Evolutionary conservation across 495 filamentous ascomycete genomes (phyloP).

Genomic region (Poronia punctata): DNA sequence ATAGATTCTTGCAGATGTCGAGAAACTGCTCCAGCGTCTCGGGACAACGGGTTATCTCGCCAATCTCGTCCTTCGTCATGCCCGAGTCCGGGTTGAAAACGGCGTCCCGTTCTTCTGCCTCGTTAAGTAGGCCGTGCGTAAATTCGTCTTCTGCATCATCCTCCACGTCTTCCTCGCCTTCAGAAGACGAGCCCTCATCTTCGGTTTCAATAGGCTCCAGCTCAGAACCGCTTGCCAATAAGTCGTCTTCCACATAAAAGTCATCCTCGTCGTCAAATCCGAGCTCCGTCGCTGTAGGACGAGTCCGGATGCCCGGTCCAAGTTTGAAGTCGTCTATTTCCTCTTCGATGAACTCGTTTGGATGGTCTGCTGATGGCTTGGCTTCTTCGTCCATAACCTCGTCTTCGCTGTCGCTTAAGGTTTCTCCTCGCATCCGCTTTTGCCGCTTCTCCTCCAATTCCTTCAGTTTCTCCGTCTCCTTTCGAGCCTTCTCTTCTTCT

Average conservation of each 20-base stretch:
- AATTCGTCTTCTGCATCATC: slow-evolving; percentile 59
- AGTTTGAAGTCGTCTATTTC: slow-evolving; percentile 50
- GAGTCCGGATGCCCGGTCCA: slow-evolving; percentile 45
- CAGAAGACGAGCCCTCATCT: slow-evolving; percentile 41
- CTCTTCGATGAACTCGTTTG: slow-evolving; percentile 29
- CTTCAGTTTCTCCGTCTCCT: slow-evolving; percentile 66
- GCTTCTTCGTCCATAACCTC: slow-evolving; percentile 22
- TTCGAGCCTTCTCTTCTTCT: slow-evolving; percentile 73
- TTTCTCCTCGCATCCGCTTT: slow-evolving; percentile 67
- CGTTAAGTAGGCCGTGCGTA: slow-evolving; percentile 53
- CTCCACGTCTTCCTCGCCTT: slow-evolving; percentile 46
- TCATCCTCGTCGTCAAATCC: slow-evolving; percentile 86
- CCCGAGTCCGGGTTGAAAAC: slow-evolving; percentile 25
- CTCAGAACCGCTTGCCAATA: slow-evolving; percentile 64
- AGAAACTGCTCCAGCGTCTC: slow-evolving; percentile 68
- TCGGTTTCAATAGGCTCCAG: slow-evolving; percentile 52
- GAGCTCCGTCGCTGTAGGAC: slow-evolving; percentile 39
- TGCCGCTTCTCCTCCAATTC: slow-evolving; percentile 71
- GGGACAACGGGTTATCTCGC: slow-evolving; percentile 49
- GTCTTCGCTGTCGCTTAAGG: slow-evolving; percentile 37
- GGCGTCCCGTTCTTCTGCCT: slow-evolving; percentile 40
- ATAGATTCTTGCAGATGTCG: slow-evolving; percentile 50
- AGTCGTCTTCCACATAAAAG: slow-evolving; percentile 80
- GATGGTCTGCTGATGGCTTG: slow-evolving; percentile 10
- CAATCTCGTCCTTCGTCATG: neutral